These are phyloP conservation scores for Kwoniella heveanensis DNA, from an alignment of 768 basidiomycete species.

Conservation along the genomic window DNA sequence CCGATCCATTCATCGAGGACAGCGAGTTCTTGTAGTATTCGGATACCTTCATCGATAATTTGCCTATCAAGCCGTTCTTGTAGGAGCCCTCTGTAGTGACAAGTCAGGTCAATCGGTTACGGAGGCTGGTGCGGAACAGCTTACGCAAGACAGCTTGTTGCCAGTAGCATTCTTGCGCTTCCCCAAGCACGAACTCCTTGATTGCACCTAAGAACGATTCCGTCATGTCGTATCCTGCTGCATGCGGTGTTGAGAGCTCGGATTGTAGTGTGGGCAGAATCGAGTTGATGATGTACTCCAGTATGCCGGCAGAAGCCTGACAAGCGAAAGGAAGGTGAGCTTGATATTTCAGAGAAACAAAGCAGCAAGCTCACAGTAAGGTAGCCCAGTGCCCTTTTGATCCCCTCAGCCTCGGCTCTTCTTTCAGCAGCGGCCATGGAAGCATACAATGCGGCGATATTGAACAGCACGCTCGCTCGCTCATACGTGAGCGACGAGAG, in stretches of 20 bases:
- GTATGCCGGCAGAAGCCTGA: conserved; percentile 51
- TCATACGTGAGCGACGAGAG: conserved; percentile 80
- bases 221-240: conserved; percentile 65
- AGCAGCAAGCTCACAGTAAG: conserved; percentile 34
- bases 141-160: conserved; percentile 82
- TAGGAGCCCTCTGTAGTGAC: conserved; percentile 60
- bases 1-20: conserved; percentile 42
- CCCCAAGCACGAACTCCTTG: conserved; percentile 79
- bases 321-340: neutral
- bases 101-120: neutral
- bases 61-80: conserved; percentile 82
- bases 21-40: conserved; percentile 66
- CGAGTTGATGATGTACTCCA: conserved; percentile 46
- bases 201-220: conserved; percentile 65
- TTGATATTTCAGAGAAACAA: neutral
- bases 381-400: conserved; percentile 70
- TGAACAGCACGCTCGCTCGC: conserved; percentile 75
- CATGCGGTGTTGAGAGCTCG: conserved; percentile 43
- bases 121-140: conserved; percentile 10
- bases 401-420: conserved; percentile 65
- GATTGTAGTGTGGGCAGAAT: conserved; percentile 42
- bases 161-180: conserved; percentile 97
- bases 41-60: conserved; percentile 72
- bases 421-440: conserved; percentile 66
- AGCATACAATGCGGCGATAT: conserved; percentile 82